Percentiles rank a stretch among this genome's conserved stretches.
Evolutionary conservation across 371 early-diverging fungal species (phyloP).

Genomic region (Actinomortierella wolfii): DNA sequence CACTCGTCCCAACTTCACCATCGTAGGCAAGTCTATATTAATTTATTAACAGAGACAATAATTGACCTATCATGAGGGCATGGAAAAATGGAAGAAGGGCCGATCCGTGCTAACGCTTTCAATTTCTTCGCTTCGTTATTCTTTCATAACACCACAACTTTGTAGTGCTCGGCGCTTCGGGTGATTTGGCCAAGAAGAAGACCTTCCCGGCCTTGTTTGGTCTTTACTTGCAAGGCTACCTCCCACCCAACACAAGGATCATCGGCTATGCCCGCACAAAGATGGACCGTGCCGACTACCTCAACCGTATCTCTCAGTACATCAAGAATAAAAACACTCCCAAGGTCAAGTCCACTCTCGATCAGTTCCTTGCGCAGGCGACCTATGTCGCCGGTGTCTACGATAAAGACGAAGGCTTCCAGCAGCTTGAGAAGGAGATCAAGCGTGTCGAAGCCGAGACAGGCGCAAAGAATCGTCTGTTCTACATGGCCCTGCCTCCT

Average conservation of each 20-base stretch:
- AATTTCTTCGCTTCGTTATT: not conserved
- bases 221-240: conserved; percentile 74
- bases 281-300: conserved; percentile 81
- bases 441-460: conserved; percentile 58
- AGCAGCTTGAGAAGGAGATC: conserved; percentile 61
- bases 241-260: conserved; percentile 81
- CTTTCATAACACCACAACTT: conserved; percentile 3
- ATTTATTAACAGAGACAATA: no score
- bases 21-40: conserved; percentile 51
- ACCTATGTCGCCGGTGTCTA: conserved; percentile 89
- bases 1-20: conserved; percentile 52
- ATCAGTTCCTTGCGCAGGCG: conserved; percentile 74
- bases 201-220: conserved; percentile 96
- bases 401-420: conserved; percentile 75
- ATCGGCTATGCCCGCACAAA: conserved; percentile 96
- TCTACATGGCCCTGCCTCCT: conserved; percentile 98
- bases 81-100: no score
- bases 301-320: conserved; percentile 74
- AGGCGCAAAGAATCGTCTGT: conserved; percentile 65
- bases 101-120: no score
- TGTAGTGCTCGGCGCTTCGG: conserved; percentile 86
- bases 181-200: conserved; percentile 96
- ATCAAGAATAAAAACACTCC: conserved; percentile 61
- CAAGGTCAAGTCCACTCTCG: conserved; percentile 47
- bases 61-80: no score